Evolutionary conservation across 129 eudicot species (phyloP).

Genomic region (Cynara cardunculus): DNA sequence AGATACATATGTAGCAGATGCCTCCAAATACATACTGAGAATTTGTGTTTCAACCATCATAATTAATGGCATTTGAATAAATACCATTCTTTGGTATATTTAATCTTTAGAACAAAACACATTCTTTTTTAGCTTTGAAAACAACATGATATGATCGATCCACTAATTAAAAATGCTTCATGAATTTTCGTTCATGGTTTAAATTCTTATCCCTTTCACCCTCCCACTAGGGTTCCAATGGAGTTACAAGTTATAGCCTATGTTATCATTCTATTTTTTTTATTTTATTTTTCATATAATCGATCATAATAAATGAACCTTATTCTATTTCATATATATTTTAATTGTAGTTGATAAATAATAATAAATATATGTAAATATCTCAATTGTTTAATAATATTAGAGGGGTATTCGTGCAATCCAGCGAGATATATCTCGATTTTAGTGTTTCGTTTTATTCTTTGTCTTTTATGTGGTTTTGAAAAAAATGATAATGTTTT

Average conservation of each 20-base stretch:
- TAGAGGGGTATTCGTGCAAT: too few relatives aligned
- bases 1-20: not conserved
- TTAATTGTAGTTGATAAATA: too few relatives aligned
- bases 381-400: too few relatives aligned
- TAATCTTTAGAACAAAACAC: constrained; percentile 20
- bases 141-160: not conserved
- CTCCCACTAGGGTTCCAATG: constrained; percentile 3
- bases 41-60: constrained; percentile 14
- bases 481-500: too few relatives aligned
- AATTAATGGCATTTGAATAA: constrained; percentile 27
- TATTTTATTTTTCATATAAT: too few relatives aligned
- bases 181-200: not conserved
- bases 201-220: constrained; percentile 19
- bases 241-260: not conserved
- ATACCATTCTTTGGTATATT: constrained; percentile 24
- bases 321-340: too few relatives aligned
- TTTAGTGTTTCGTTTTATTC: too few relatives aligned
- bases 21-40: not conserved
- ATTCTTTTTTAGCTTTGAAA: constrained; percentile 3
- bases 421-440: too few relatives aligned
- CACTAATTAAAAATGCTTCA: constrained; percentile 23
- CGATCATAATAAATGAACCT: too few relatives aligned
- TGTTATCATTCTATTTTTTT: too few relatives aligned
- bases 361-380: too few relatives aligned
- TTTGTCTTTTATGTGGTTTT: too few relatives aligned